Evolutionary conservation across 495 filamentous ascomycete species (phyloP).

Genomic region (Parathielavia appendiculata): DNA sequence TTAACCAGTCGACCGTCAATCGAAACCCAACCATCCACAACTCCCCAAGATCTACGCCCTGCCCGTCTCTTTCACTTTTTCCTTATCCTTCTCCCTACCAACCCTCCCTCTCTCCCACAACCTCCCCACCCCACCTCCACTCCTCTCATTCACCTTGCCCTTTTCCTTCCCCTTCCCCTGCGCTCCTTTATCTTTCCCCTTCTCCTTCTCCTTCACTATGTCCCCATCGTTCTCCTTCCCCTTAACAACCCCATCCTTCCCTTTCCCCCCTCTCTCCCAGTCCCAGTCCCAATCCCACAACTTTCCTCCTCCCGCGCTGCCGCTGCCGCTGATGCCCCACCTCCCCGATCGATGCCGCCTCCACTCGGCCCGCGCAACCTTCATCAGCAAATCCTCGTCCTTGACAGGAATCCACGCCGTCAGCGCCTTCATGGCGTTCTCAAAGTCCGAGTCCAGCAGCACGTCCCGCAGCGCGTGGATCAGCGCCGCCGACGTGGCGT

Average conservation of each 20-base stretch:
- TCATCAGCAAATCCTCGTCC: conserved; percentile 93
- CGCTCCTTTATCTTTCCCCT: neutral
- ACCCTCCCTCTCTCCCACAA: neutral
- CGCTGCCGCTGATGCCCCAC: too few relatives aligned
- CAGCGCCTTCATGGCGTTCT: conserved; percentile 96
- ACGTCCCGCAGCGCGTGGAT: conserved; percentile 91
- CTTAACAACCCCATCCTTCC: too few relatives aligned
- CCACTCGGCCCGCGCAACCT: conserved; percentile 88
- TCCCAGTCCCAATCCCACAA: neutral
- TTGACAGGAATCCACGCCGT: conserved; percentile 94
- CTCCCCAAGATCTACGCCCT: neutral
- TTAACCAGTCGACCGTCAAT: neutral
- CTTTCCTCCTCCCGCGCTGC: neutral
- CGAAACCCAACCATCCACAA: neutral
- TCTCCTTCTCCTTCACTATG: neutral
- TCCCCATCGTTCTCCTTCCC: neutral
- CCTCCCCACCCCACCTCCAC: neutral
- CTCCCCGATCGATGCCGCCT: conserved; percentile 52
- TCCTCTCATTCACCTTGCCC: neutral
- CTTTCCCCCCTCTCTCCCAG: neutral
- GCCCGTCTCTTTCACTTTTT: neutral
- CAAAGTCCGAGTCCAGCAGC: conserved; percentile 89
- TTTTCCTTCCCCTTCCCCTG: neutral
- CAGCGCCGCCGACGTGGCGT: conserved; percentile 84
- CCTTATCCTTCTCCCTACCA: conserved; percentile 3